Evolutionary conservation across 495 filamentous ascomycete genomes (phyloP).

Genomic region (Lophium mytilinum): DNA sequence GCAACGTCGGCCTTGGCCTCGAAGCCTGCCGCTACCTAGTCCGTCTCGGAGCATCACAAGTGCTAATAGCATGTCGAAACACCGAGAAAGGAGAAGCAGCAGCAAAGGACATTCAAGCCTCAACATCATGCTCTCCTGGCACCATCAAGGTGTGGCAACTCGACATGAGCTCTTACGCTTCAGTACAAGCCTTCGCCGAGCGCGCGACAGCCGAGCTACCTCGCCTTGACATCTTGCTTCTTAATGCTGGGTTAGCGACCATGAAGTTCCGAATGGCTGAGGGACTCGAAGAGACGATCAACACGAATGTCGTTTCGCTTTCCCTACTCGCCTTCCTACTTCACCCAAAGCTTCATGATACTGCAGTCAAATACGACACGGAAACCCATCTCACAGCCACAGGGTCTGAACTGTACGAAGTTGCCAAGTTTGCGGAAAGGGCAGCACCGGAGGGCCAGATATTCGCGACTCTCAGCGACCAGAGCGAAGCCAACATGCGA

Average conservation of each 20-base stretch:
- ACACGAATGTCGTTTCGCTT: conserved; percentile 45
- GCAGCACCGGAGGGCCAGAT: conserved; percentile 1
- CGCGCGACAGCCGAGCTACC: conserved; percentile 32
- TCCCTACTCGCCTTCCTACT: conserved; percentile 39
- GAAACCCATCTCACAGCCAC: conserved; percentile 24
- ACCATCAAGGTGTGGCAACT: conserved; percentile 45
- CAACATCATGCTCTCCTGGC: conserved; percentile 30
- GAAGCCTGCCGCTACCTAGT: conserved; percentile 26
- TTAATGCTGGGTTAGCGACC: conserved; percentile 40
- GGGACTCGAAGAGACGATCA: conserved; percentile 41
- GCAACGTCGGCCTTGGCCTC: conserved; percentile 27
- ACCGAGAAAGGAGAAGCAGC: conserved; percentile 38
- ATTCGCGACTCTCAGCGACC: conserved; percentile 25
- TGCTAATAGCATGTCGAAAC: too few relatives aligned
- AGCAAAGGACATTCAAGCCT: conserved; percentile 38
- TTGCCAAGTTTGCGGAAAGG: conserved; percentile 25
- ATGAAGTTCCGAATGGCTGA: conserved; percentile 28
- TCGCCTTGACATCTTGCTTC: conserved; percentile 35
- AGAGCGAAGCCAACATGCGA: conserved; percentile 18
- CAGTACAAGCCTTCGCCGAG: conserved; percentile 41
- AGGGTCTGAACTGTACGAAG: conserved; percentile 20
- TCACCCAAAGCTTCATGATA: conserved; percentile 31
- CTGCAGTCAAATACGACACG: conserved; percentile 17
- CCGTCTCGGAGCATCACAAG: conserved; percentile 9
- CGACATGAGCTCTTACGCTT: conserved; percentile 45